A percentile compares a stretch with the other conserved stretches of the same genome.
These are phyloP conservation scores for Xylaria sp. DNA, from an alignment of 2,329 filamentous ascomycete species.

Conservation along the genomic window DNA sequence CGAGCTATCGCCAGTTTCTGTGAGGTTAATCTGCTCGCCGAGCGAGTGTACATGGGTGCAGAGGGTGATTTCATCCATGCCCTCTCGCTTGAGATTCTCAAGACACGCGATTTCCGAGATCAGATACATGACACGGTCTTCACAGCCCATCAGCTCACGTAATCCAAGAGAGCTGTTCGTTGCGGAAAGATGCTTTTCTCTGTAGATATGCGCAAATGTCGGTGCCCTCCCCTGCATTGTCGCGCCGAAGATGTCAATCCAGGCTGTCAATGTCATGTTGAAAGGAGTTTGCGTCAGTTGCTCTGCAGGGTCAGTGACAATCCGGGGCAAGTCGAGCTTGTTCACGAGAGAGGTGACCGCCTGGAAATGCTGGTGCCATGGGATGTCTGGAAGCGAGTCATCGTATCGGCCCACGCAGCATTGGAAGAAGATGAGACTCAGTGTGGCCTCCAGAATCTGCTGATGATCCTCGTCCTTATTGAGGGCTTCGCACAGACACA, in stretches of 20 bases:
- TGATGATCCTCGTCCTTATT: constrained; percentile 83
- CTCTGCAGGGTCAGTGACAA: constrained; percentile 71
- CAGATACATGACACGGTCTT: constrained; percentile 96
- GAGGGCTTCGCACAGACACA: constrained; percentile 84
- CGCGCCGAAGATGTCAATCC: constrained; percentile 97
- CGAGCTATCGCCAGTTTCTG: constrained; percentile 72
- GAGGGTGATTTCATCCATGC: constrained; percentile 85
- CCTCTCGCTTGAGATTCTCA: constrained; percentile 84
- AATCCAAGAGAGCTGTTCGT: constrained; percentile 75
- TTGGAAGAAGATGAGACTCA: constrained; percentile 97
- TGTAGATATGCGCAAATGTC: constrained; percentile 92
- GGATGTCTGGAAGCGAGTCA: constrained; percentile 87
- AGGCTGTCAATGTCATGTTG: constrained; percentile 93
- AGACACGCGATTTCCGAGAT: constrained; percentile 98
- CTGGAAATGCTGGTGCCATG: constrained; percentile 97
- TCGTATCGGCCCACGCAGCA: constrained; percentile 88
- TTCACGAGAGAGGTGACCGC: constrained; percentile 86
- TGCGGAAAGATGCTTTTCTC: constrained; percentile 85
- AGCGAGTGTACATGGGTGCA: constrained; percentile 92
- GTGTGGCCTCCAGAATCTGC: constrained; percentile 89
- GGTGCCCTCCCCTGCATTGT: constrained; percentile 91
- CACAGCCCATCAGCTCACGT: constrained; percentile 95
- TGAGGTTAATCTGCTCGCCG: constrained; percentile 85
- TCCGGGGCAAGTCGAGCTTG: constrained; percentile 80
- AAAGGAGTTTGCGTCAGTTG: constrained; percentile 78